Conservation (phyloP, 1,284 basidiomycete genomes). For the Amylostereum areolatum region DNA sequence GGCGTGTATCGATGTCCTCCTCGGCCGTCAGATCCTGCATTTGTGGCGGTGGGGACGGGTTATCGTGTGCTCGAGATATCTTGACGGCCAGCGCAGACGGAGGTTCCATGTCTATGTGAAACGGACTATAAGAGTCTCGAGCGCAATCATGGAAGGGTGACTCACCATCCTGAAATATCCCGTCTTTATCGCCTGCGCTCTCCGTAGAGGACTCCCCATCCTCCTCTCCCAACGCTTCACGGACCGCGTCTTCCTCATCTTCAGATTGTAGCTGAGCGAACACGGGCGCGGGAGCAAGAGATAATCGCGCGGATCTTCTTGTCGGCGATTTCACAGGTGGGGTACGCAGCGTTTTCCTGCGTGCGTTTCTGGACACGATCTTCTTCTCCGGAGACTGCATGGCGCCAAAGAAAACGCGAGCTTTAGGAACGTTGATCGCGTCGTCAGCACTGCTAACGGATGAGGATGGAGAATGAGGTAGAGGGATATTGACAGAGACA, state of each 20-base stretch:
- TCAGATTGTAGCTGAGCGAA: conserved; percentile 16
- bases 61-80: conserved; percentile 62
- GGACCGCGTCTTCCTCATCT: conserved; percentile 17
- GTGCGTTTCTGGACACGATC: conserved; percentile 28
- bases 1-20: no score
- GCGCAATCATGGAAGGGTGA: not conserved
- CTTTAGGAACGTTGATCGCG: conserved; percentile 28
- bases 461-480: conserved; percentile 11
- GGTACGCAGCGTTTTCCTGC: conserved; percentile 27
- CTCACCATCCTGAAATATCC: conserved; percentile 26
- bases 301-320: conserved; percentile 49
- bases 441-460: conserved; percentile 11
- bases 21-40: conserved; percentile 5
- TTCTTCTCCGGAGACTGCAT: conserved; percentile 51
- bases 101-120: conserved; percentile 39
- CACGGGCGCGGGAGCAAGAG: conserved; percentile 26
- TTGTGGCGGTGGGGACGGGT: conserved; percentile 67
- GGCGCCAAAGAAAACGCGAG: conserved; percentile 47
- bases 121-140: not conserved
- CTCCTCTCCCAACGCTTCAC: conserved; percentile 18
- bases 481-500: conserved; percentile 11
- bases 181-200: conserved; percentile 11
- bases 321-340: conserved; percentile 13
- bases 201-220: conserved; percentile 17
- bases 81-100: conserved; percentile 56